Evolutionary conservation across 805 yeast genomes (phyloP).

Genomic region (Candida insectorum): DNA sequence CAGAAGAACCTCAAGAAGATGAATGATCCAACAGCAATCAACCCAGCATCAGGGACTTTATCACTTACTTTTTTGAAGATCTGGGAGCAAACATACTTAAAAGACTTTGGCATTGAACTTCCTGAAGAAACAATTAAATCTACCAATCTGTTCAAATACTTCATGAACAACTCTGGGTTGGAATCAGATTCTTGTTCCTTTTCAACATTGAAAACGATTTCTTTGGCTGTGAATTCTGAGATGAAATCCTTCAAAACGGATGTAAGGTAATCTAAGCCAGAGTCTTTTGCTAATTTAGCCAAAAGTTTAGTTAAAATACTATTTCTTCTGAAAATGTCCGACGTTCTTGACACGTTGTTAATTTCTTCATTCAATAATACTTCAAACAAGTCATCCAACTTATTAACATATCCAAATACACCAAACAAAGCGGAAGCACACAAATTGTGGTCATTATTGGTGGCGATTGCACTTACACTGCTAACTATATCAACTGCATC

Average conservation of each 20-base stretch:
- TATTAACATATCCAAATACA: slow-evolving; percentile 41
- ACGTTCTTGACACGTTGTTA: slow-evolving; percentile 52
- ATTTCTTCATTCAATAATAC: slow-evolving; percentile 63
- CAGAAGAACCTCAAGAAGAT: slow-evolving; percentile 81
- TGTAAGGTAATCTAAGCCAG: slow-evolving; percentile 58
- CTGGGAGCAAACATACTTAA: slow-evolving; percentile 66
- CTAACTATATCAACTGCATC: slow-evolving; percentile 43
- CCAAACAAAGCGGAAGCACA: slow-evolving; percentile 64
- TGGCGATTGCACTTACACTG: slow-evolving; percentile 58
- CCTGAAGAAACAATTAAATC: slow-evolving; percentile 57
- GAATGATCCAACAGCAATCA: slow-evolving; percentile 79
- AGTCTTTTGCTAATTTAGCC: slow-evolving; percentile 65
- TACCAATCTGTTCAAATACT: slow-evolving; percentile 54
- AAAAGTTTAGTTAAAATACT: slow-evolving; percentile 77
- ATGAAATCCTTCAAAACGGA: slow-evolving; percentile 55
- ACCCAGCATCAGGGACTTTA: slow-evolving; percentile 60
- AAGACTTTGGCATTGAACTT: slow-evolving; percentile 62
- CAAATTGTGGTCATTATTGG: slow-evolving; percentile 66
- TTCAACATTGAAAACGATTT: slow-evolving; percentile 64
- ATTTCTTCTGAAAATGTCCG: slow-evolving; percentile 76
- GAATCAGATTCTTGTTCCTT: slow-evolving; percentile 28
- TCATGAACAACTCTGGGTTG: slow-evolving; percentile 44
- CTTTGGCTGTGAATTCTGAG: slow-evolving; percentile 44
- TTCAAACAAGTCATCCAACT: slow-evolving; percentile 45
- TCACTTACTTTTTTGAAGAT: slow-evolving; percentile 54